Evolutionary conservation across 208 protist genomes (phyloP), one percentile per base, ranked within the genome.

Genomic region (Leishmania braziliensis): DNA sequence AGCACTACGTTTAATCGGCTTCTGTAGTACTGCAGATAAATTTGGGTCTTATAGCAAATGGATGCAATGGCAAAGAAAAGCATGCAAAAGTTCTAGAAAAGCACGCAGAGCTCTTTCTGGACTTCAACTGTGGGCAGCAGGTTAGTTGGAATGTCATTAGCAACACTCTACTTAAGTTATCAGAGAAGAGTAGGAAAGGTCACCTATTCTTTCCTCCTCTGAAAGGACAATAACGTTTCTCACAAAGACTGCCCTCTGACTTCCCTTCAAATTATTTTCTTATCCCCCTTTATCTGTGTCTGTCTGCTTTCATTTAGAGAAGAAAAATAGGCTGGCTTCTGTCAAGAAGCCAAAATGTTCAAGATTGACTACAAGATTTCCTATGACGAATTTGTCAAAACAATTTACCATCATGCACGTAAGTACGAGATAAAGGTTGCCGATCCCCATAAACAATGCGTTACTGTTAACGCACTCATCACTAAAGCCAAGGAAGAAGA

Each of bases 371-470:
- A 60, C 33, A 85, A 91, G 48, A 90, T 90, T 71, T 51, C 81
- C 5, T 94, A 86, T 70, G 78, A 85, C 2, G 91, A 93, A 16
- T 96, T 86, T 69, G 78, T 85, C 39, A 83, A 81, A 46, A 93
- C 85, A 26, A 96, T 96, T 23, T 91, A 80, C 33, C 51, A 90
- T 65, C 88, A 96, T 68, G 92, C 85, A 0, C 68, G 84, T 0
- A 54, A 75, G 20, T 91, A 90, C 63, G 69, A 77, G 70, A 88
- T 85, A 12, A 72, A 77, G 26, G 26, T 48, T 10, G 69, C 29
- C 0, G 78, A 86, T 12, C 54, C 69, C 2, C 62, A 80, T 10
- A 73, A 69, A 23, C 84, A 90, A 33, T 75, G 80, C n/a, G 75
- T 53, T 36, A 84, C 72, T 78, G 91, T 84, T 0, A 60, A 54